These are phyloP conservation scores for Scedosporium boydii DNA, from an alignment of 2,329 filamentous ascomycete species.

Conservation along the genomic window DNA sequence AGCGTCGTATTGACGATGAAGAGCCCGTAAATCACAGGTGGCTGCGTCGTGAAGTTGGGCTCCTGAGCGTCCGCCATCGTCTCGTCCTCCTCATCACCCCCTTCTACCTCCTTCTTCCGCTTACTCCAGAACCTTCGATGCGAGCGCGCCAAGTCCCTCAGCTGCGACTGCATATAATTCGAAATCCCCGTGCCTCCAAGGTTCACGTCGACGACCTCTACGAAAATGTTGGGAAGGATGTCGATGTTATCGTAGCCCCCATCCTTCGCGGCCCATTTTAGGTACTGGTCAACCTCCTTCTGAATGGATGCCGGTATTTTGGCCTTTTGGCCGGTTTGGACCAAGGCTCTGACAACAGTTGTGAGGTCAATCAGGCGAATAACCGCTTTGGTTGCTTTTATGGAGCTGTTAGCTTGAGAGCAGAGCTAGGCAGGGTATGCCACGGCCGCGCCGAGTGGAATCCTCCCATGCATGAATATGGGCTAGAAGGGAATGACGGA, in stretches of 20 bases:
- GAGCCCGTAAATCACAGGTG: slow-evolving; percentile 33
- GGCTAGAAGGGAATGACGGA: no score
- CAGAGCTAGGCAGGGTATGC: no score
- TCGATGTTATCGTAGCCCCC: slow-evolving; percentile 24
- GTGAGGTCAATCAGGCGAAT: slow-evolving; percentile 30
- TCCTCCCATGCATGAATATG: background rate
- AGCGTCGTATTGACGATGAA: slow-evolving; percentile 30
- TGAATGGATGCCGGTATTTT: slow-evolving; percentile 24
- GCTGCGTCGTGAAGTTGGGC: slow-evolving; percentile 8
- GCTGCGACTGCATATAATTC: slow-evolving; percentile 23
- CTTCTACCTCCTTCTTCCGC: background rate
- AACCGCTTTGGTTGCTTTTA: slow-evolving; percentile 29
- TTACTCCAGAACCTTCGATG: slow-evolving; percentile 27
- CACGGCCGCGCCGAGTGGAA: background rate
- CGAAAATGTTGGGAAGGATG: slow-evolving; percentile 28
- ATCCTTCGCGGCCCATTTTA: slow-evolving; percentile 32
- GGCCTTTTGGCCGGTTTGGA: slow-evolving; percentile 24
- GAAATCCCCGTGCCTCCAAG: slow-evolving; percentile 21
- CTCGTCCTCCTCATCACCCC: slow-evolving; percentile 7
- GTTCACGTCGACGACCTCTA: slow-evolving; percentile 23
- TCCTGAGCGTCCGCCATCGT: background rate
- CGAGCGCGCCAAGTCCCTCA: slow-evolving; percentile 23
- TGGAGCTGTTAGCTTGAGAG: background rate
- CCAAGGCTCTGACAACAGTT: slow-evolving; percentile 19
- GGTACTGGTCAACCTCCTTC: slow-evolving; percentile 22